phyloP scores from a whole-genome alignment of 352 stramenopile species.

The Thraustochytrium sp. region DNA sequence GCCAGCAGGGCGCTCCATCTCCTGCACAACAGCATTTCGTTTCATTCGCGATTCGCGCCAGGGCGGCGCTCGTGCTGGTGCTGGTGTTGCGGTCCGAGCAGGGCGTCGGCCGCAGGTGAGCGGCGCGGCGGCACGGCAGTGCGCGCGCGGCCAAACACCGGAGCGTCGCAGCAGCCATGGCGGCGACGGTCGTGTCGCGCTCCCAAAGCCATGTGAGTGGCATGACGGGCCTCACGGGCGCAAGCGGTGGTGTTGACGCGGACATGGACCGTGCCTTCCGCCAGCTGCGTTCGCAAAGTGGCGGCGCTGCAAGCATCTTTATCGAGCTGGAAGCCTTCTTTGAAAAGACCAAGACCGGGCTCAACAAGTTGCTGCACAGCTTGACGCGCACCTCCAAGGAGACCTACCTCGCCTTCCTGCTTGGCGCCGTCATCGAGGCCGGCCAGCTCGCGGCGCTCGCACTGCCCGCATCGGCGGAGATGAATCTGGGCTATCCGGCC shows the following conservation, averaged over 20 bases:
- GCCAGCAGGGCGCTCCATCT: no score
- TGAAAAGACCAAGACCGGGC: background rate
- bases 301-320: constrained; percentile 12
- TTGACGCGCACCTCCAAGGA: background rate
- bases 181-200: background rate
- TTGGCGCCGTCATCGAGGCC: background rate
- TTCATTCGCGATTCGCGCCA: no score
- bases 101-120: no score
- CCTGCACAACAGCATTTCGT: no score
- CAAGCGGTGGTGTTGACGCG: background rate
- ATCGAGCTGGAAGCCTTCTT: constrained; percentile 7
- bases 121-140: no score
- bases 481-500: background rate
- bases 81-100: no score
- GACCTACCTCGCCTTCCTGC: background rate
- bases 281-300: background rate
- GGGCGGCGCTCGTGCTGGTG: no score
- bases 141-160: no score
- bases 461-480: background rate
- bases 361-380: background rate
- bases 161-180: no score
- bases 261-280: constrained; percentile 7
- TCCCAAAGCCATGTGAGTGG: background rate
- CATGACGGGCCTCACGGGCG: background rate
- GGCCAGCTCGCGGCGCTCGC: background rate